Evolutionary conservation across 139 green algal genomes (phyloP), one percentile per base, ranked within the genome.

Genomic region (Chlorella sp.): DNA sequence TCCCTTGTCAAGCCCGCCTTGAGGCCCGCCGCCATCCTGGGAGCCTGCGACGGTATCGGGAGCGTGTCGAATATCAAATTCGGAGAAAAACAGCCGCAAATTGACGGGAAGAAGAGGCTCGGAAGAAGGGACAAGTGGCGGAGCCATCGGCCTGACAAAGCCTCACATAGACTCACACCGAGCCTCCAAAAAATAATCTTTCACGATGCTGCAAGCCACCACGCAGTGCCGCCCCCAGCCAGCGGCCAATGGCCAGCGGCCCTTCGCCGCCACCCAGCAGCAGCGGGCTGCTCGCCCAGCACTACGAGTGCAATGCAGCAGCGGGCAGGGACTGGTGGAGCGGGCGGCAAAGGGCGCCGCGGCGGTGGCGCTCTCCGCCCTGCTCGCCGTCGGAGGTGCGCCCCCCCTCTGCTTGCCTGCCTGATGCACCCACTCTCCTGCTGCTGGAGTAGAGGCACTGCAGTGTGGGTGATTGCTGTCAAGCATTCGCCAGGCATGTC

Each of bases 301-400:
- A 0, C 11, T 88, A 68, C 84, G 68, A 0, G 40, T 81, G 15
- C 24, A 68, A 9, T 81, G 81, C 53, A 83, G 77, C 77, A 81
- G 75, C 14, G 75, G 30, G 21, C 82, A 86, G 64, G 64, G 68
- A 68, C 39, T 88, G 39, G 0, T 28, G 39, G 39, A 88, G 84
- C 84, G 84, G 28, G 39, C 71, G 28, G 84, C 66, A 28, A 80
- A 81, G 28, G 68, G 14, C 5, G 84, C 68, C 0, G 36, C 84
- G n/a, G 68, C 68, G 12, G 84, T 80, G 39, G 68, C 84, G 4
- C 84, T 88, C 24, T 68, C 61, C 28, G 22, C 77, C 12, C 42
- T 75, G 37, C 84, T 88, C 14, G 71, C 84, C 15, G 68, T 48
- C 21, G 68, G 84, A 40, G 84, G 82, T 86, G 82, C 40, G 57